These are phyloP conservation scores for Aegilops tauschii DNA, from an alignment of 176 grass and related monocot genomes.

Conservation along the genomic window DNA sequence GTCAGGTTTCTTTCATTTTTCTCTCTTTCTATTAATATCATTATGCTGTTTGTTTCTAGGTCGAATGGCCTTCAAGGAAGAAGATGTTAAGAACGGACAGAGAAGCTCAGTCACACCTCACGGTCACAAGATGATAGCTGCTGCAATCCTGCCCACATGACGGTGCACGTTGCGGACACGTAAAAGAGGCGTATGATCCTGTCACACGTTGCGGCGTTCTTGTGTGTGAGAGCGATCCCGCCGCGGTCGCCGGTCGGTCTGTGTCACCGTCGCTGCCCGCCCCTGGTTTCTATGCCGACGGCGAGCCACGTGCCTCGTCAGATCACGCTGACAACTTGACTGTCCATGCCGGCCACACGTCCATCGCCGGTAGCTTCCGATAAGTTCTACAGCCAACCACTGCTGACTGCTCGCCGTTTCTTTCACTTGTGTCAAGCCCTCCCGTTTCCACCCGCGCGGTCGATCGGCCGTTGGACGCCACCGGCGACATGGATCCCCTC, in stretches of 20 bases:
- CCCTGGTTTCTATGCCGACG: neutral
- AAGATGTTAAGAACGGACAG: neutral
- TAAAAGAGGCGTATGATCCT: neutral
- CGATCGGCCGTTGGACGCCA: neutral
- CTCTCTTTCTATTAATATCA: no score
- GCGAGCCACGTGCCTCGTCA: no score
- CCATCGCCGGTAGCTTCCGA: neutral
- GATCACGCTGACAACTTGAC: neutral
- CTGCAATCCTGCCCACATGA: neutral
- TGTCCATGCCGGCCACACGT: neutral
- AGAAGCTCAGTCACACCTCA: no score
- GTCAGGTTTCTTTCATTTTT: no score
- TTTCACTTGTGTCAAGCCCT: neutral
- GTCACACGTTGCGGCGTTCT: neutral
- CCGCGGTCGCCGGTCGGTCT: neutral
- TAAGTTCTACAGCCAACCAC: neutral
- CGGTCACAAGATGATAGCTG: neutral
- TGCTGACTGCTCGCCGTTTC: neutral
- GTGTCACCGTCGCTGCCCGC: neutral
- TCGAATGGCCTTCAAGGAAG: no score
- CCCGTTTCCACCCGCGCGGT: neutral
- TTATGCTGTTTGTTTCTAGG: no score
- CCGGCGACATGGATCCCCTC: conserved; percentile 21
- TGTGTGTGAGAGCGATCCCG: neutral
- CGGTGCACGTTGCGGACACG: neutral